Base-by-base conservation (phyloP, 2,329 filamentous ascomycete species). In the Arthrobotrys entomopaga region DNA sequence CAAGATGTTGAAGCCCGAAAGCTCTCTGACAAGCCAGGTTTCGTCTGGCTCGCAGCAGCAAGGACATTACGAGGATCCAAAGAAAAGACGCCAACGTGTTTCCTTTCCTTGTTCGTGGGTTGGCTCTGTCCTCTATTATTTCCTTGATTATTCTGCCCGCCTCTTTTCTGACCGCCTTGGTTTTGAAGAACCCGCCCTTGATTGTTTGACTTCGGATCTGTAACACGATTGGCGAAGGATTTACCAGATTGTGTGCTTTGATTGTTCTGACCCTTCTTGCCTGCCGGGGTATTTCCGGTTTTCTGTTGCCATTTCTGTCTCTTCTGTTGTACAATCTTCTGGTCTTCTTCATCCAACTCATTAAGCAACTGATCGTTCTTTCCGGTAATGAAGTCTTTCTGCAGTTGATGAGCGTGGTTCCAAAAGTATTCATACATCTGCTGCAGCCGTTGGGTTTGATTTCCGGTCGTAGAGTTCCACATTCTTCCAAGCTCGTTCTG, bases 371-470 rank as follows among this genome's bases (percentile, higher is more conserved):
- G 52, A n/a, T 58, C 42, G 7, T 57, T 66, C 42, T 43, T 3
- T 4, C 63, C 53, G 6, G 34, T 34, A 0, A 66, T 29, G 26
- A 57, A 66, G 26, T 22, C 63, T n/a, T 66, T 50, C 13, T 58
- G 52, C 2, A 34, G 52, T n/a, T 58, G 20, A 20, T 16, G 24
- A 16, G 42, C 63, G 2, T 19, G 7, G 15, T 58, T 20, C 7
- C 40, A 10, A 24, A 66, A 50, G 15, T 40, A 29, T 29, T 57
- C 8, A 26, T 58, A 66, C 63, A 66, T 66, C 15, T 43, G 53
- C 13, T 66, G 38, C 7, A 66, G 19, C 2, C 63, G 15, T 16
- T 66, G 40, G 7, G 11, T 19, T 7, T 66, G 22, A 11, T 22
- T 26, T 3, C 63, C 63, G 3, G 13, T n/a, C 11, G 63, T 66